Base-by-base conservation (phyloP, 192 early-diverging fungal genomes). In the Funneliformis mosseae region DNA sequence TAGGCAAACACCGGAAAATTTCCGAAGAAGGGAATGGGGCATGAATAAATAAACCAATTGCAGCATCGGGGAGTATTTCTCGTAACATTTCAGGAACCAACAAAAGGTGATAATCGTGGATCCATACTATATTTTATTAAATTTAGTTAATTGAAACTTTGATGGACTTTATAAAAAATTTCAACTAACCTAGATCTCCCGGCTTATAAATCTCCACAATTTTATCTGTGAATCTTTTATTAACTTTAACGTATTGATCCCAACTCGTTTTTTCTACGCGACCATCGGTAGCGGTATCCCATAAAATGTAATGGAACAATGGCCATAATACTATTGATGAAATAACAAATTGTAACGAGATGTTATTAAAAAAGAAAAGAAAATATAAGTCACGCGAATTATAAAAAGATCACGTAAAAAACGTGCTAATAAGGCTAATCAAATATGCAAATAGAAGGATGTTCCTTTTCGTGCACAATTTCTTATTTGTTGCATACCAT, bases 91-190 rank as follows among this genome's bases (percentile, higher is more conserved):
- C 85, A 21, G 97, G 97, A 7, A 98, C 92, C 68, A 99, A 85
- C 85, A 97, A 90, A 25, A 99, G 86, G 81, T 99, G 97, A 82
- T 99, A 99, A 86, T 99, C 97, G 82, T 99, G 97, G 80, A 99
- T 91, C 97, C 97, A 99, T 69, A 99, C 94, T 85, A 94, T 88
- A 83, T 92, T 25, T 50, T 6, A 41, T 27, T 21, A 27, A 48
- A 48, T 28, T 14, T 38, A 73, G 8, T 50, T 14, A 23, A 23
- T 43, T 73, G 23, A 48, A 81, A 42, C 18, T 14, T 55, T 55
- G 50, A 55, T 21, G 16, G 50, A 55, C 23, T 45, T 12, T 14
- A 38, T 43, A 48, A 75, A 4, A 61, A 25, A 77, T 63, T 42
- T 61, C 27, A 39, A 68, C 85, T 85, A 88, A 95, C 94, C 88